phyloP scores from a whole-genome alignment of 176 grass and related monocot genomes.

The Oryza officinalis region DNA sequence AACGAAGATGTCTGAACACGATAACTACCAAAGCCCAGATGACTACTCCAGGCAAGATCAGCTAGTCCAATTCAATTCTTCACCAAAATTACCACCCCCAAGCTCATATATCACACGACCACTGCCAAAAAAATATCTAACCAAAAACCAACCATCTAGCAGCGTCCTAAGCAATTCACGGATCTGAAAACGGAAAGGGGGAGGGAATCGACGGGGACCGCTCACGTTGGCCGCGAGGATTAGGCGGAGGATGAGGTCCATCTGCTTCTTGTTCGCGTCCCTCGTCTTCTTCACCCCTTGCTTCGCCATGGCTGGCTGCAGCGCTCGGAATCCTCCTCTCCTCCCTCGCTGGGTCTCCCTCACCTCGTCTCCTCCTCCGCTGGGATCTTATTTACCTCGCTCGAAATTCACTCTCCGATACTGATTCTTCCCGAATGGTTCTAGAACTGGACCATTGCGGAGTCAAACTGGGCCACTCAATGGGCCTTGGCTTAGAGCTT shows the following conservation, averaged over 20 bases:
- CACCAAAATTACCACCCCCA: neutral
- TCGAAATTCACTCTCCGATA: neutral
- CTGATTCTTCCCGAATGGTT: neutral
- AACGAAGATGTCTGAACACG: neutral
- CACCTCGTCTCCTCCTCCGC: neutral
- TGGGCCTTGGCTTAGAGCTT: neutral
- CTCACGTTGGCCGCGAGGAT: constrained; percentile 81
- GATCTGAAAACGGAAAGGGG: constrained; percentile 25
- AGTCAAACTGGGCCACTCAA: too few relatives aligned
- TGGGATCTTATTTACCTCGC: neutral
- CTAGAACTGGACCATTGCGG: neutral
- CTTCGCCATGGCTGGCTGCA: constrained; percentile 79
- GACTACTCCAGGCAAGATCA: neutral
- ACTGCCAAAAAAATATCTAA: neutral
- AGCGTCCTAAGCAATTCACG: neutral
- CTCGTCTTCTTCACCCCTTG: constrained; percentile 90
- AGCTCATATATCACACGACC: neutral
- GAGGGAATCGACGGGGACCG: neutral
- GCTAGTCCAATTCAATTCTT: neutral
- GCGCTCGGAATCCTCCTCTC: neutral
- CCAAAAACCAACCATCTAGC: neutral
- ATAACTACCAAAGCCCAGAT: neutral
- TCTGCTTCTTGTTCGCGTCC: constrained; percentile 88
- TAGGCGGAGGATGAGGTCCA: constrained; percentile 70
- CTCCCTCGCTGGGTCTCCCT: neutral